These are phyloP conservation scores for Wickerhamomyces ciferrii DNA, from an alignment of 805 yeast genomes.

Conservation along the genomic window DNA sequence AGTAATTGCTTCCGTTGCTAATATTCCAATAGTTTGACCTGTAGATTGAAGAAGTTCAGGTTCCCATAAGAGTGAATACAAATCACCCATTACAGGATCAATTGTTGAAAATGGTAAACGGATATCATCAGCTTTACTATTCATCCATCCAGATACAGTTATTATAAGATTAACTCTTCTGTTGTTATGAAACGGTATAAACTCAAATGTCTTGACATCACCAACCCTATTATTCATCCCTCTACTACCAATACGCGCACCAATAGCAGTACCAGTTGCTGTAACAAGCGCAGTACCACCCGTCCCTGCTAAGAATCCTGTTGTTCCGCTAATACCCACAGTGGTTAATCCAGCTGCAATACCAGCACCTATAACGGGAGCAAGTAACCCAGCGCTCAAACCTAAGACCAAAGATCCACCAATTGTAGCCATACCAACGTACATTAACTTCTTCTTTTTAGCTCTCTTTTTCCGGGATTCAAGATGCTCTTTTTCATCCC, in stretches of 20 bases:
- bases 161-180: conserved; percentile 81
- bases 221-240: conserved; percentile 89
- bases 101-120: conserved; percentile 93
- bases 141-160: conserved; percentile 98
- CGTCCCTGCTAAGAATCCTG: conserved; percentile 90
- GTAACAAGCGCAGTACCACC: conserved; percentile 96
- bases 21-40: conserved; percentile 92
- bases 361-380: conserved; percentile 99
- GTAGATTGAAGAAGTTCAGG: conserved; percentile 94
- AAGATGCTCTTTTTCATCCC: conserved; percentile 69
- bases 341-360: conserved; percentile 95
- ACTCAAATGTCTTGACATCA: conserved; percentile 89
- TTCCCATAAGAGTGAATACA: conserved; percentile 91
- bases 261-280: conserved; percentile 84
- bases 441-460: conserved; percentile 64
- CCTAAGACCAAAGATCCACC: conserved; percentile 97
- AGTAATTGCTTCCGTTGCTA: conserved; percentile 90
- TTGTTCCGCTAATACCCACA: conserved; percentile 89
- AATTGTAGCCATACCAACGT: conserved; percentile 90
- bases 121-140: conserved; percentile 90
- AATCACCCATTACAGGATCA: conserved; percentile 97
- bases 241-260: conserved; percentile 80
- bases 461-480: conserved; percentile 65
- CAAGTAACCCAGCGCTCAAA: conserved; percentile 88
- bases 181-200: conserved; percentile 87